Evolutionary conservation across 164 flowering plant genomes (phyloP).

Genomic region (Buxus sempervirens): DNA sequence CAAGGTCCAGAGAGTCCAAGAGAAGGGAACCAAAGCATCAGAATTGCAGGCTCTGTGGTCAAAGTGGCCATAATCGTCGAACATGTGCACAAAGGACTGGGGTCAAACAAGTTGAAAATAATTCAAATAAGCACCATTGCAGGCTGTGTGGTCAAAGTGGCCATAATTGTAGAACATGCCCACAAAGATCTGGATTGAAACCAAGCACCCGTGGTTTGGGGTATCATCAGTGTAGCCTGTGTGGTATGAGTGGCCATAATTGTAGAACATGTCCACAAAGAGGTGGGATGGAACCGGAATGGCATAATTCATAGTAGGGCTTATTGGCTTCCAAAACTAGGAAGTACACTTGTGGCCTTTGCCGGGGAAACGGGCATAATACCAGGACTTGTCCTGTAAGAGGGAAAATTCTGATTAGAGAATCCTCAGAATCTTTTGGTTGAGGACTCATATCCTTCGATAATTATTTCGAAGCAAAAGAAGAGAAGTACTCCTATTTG

Average conservation of each 20-base stretch:
- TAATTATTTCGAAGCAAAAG: too few relatives aligned
- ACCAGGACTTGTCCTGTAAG: conserved; percentile 48
- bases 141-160: too few relatives aligned
- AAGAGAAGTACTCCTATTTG: too few relatives aligned
- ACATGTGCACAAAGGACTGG: conserved; percentile 35
- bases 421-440: background rate
- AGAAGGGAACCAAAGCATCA: conserved; percentile 16
- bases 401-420: background rate
- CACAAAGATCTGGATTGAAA: too few relatives aligned
- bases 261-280: conserved; percentile 43
- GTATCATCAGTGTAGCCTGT: conserved; percentile 35
- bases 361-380: conserved; percentile 49
- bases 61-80: conserved; percentile 45
- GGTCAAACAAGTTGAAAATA: background rate
- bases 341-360: conserved; percentile 36
- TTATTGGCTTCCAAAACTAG: conserved; percentile 12
- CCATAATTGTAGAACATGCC: too few relatives aligned
- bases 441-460: too few relatives aligned
- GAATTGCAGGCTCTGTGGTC: conserved; percentile 38
- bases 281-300: conserved; percentile 4
- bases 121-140: background rate
- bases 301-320: background rate
- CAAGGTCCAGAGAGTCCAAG: conserved; percentile 22
- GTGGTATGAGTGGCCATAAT: conserved; percentile 48
- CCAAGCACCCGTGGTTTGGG: background rate